Conservation (phyloP, 495 filamentous ascomycete species). For the Sphaerosporella brunnea region DNA sequence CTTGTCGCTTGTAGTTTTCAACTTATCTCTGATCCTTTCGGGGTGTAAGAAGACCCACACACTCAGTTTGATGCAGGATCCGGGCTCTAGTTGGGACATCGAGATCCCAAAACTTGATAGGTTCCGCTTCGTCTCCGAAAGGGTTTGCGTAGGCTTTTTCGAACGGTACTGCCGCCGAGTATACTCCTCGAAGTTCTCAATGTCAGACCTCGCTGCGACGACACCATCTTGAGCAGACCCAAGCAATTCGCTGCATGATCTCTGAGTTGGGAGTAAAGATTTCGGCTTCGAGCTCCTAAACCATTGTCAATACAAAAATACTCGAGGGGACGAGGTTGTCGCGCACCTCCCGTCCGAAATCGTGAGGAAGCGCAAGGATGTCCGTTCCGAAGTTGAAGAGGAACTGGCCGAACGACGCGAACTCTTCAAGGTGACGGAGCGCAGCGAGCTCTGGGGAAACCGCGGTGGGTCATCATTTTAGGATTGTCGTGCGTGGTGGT, state of each 20-base stretch:
- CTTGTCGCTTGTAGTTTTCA: slow-evolving; percentile 61
- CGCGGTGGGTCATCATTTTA: too few species aligned
- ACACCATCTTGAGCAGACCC: slow-evolving; percentile 75
- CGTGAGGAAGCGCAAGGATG: slow-evolving; percentile 24
- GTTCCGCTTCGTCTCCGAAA: slow-evolving; percentile 61
- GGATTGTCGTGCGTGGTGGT: too few species aligned
- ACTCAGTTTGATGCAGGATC: slow-evolving; percentile 76
- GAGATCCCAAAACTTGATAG: slow-evolving; percentile 64
- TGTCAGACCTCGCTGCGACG: slow-evolving; percentile 81
- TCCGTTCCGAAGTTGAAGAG: slow-evolving; percentile 73
- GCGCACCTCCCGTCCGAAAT: slow-evolving; percentile 16
- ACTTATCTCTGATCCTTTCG: slow-evolving; percentile 68
- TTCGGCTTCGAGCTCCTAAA: slow-evolving; percentile 73
- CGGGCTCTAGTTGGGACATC: slow-evolving; percentile 62
- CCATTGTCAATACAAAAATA: neutral
- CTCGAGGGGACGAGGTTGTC: neutral
- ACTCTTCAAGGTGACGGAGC: slow-evolving; percentile 86
- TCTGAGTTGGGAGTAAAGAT: slow-evolving; percentile 63
- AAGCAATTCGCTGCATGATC: slow-evolving; percentile 64
- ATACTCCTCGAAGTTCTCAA: slow-evolving; percentile 89
- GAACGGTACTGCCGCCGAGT: slow-evolving; percentile 74
- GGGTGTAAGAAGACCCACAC: slow-evolving; percentile 74
- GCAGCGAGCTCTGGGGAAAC: too few species aligned
- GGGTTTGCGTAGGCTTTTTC: slow-evolving; percentile 77
- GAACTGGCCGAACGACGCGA: slow-evolving; percentile 87